Percentiles rank a stretch among this genome's conserved stretches.
Evolutionary conservation across 768 basidiomycete genomes (phyloP).

Genomic region (Clitopilus hobsonii): DNA sequence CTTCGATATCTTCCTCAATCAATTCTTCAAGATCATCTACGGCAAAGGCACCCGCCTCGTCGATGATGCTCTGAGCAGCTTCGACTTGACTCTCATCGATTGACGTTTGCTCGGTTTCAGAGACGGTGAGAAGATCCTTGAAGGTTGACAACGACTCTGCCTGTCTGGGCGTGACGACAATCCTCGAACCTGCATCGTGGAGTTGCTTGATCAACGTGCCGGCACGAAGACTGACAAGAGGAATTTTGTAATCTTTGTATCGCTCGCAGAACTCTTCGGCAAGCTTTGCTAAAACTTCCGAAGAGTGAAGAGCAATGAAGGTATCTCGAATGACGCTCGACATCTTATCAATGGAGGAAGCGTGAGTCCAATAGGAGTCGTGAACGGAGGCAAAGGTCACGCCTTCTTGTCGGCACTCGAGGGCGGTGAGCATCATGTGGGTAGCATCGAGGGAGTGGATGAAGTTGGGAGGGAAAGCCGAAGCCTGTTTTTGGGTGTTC

Average conservation of each 20-base stretch:
- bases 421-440: constrained; percentile 96
- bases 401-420: constrained; percentile 74
- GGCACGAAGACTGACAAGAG: constrained; percentile 42
- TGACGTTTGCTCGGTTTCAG: constrained; percentile 28
- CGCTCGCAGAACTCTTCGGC: constrained; percentile 74
- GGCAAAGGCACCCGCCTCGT: constrained; percentile 9
- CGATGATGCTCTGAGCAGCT: constrained; percentile 13
- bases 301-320: constrained; percentile 89
- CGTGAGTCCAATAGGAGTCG: constrained; percentile 99
- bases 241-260: constrained; percentile 69
- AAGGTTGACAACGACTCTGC: constrained; percentile 27
- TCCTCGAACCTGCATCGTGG: constrained; percentile 36
- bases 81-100: constrained; percentile 22
- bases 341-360: constrained; percentile 83
- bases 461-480: constrained; percentile 98
- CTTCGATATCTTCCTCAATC: not conserved
- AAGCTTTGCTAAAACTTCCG: constrained; percentile 74
- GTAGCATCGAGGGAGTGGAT: constrained; percentile 97
- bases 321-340: constrained; percentile 85
- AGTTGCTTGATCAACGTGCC: constrained; percentile 35
- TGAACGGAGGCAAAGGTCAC: constrained; percentile 94
- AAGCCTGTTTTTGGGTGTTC: constrained; percentile 81
- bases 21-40: not conserved
- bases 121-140: constrained; percentile 28
- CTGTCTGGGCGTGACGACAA: constrained; percentile 36